Percentiles rank a stretch among this genome's conserved stretches.
These are phyloP conservation scores for Gaeumannomyces sp. DNA, from an alignment of 2,329 filamentous ascomycete genomes.

Conservation along the genomic window DNA sequence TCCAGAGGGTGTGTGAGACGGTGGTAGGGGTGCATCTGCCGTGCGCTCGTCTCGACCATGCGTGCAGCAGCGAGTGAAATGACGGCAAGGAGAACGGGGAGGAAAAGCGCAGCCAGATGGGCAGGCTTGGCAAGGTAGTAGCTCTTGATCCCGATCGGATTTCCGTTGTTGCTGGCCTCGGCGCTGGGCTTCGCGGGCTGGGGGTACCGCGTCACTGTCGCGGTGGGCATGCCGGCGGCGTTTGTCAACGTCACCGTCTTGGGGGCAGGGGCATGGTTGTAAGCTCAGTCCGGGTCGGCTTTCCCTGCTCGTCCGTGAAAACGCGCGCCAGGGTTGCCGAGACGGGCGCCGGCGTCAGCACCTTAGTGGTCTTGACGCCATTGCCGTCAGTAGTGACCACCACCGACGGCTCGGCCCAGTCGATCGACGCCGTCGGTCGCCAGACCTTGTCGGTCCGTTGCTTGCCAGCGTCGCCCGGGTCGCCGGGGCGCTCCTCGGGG, in stretches of 20 bases:
- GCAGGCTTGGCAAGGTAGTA: conserved; percentile 22
- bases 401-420: not conserved
- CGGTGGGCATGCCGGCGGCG: conserved; percentile 15
- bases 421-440: not conserved
- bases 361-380: conserved; percentile 51
- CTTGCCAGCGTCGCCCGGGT: not conserved
- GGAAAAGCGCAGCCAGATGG: conserved; percentile 30
- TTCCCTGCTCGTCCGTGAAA: conserved; percentile 12
- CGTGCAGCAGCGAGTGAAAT: conserved; percentile 29
- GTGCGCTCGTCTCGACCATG: conserved; percentile 29
- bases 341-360: conserved; percentile 57
- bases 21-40: conserved; percentile 34
- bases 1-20: conserved; percentile 26
- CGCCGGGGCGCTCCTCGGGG: not conserved
- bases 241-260: conserved; percentile 12
- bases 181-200: conserved; percentile 9
- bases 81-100: conserved; percentile 30
- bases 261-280: conserved; percentile 14
- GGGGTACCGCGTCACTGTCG: conserved; percentile 16
- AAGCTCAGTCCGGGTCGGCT: conserved; percentile 12
- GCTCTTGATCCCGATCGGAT: conserved; percentile 7
- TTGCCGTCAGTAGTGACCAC: conserved; percentile 68
- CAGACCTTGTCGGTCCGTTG: conserved; percentile 32
- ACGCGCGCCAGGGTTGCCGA: conserved; percentile 49
- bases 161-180: conserved; percentile 6